These are phyloP conservation scores for Stygiomarasmius scandens DNA, from an alignment of 1,284 basidiomycete genomes.

Conservation along the genomic window DNA sequence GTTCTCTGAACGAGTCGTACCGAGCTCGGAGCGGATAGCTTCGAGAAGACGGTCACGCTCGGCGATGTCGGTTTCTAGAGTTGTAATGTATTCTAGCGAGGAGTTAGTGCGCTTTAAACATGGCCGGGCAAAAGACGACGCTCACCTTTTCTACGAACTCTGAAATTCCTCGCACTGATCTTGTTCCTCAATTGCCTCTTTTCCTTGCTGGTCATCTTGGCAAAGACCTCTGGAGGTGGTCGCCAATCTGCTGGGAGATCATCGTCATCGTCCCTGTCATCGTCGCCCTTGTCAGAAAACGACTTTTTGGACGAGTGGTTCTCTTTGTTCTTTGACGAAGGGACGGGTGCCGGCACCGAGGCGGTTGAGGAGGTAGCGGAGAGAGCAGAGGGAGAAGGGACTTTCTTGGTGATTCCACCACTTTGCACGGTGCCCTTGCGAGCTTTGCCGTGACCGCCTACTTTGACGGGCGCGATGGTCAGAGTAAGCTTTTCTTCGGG, in stretches of 20 bases:
- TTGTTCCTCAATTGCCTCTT: conserved; percentile 97
- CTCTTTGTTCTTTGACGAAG: conserved; percentile 12
- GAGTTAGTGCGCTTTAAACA: no score
- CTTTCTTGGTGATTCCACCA: conserved; percentile 71
- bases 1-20: conserved; percentile 82
- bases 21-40: conserved; percentile 85
- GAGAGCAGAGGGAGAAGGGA: conserved; percentile 11
- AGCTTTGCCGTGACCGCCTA: conserved; percentile 62
- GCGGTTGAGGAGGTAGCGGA: conserved; percentile 18
- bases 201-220: conserved; percentile 94
- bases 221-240: conserved; percentile 90
- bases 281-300: conserved; percentile 22
- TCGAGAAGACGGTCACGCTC: conserved; percentile 91
- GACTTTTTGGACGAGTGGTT: conserved; percentile 15
- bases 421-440: conserved; percentile 72
- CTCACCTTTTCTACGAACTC: conserved; percentile 87
- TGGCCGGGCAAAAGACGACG: no score
- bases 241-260: conserved; percentile 76
- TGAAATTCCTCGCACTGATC: conserved; percentile 94
- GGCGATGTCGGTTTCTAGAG: conserved; percentile 91
- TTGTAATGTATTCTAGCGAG: conserved; percentile 91
- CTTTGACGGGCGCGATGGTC: conserved; percentile 51
- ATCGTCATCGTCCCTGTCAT: conserved; percentile 49
- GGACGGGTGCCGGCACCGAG: conserved; percentile 22
- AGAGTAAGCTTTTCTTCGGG: conserved; percentile 31